Evolutionary conservation across 306 rosid genomes (phyloP), one percentile per base, ranked within the genome.

Genomic region (Vigna angularis): DNA sequence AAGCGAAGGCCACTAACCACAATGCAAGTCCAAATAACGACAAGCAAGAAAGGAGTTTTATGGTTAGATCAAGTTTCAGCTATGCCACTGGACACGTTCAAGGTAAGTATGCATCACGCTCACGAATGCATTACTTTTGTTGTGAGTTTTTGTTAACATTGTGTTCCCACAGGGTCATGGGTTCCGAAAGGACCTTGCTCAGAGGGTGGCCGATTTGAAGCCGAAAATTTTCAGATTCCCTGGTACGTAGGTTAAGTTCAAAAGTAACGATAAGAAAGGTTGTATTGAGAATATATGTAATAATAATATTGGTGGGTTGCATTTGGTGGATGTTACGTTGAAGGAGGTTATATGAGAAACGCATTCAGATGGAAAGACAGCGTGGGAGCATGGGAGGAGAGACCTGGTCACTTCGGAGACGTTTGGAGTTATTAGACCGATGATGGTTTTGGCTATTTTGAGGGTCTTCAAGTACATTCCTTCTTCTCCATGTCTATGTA

Each of bases 151-250:
- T 1, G 11, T 55, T 62, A 48, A 34, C 30, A 7, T 65, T 77
- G 3, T 66, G 49, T 74, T 83, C 59, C 7, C 24, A 18, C 78
- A 93, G 96, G 93, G 91, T 26, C 97, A 87, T 79, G 93, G 96
- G 72, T 93, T 93, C 72, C 83, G 96, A 69, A 87, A 34, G 13
- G 96, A 93, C 50, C 88, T 93, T 34, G 63, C 79, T 15, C 62
- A 85, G 81, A 93, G 86, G 91, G 47, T 89, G 56, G 83, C 82
- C 48, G 74, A 76, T 69, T 12, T 90, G 20, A 83, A 93, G 62
- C 93, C 93, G n/a, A 86, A 67, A 66, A 89, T 90, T 82, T 1
- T 93, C 20, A 89, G 94, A 81, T 93, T 89, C 53, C 96, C 97
- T 34, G 38, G 38, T 34, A 34, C 38, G 38, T 34, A 20, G 95